phyloP scores from a whole-genome alignment of 306 rosid genomes.

The Oemleria cerasiformis region DNA sequence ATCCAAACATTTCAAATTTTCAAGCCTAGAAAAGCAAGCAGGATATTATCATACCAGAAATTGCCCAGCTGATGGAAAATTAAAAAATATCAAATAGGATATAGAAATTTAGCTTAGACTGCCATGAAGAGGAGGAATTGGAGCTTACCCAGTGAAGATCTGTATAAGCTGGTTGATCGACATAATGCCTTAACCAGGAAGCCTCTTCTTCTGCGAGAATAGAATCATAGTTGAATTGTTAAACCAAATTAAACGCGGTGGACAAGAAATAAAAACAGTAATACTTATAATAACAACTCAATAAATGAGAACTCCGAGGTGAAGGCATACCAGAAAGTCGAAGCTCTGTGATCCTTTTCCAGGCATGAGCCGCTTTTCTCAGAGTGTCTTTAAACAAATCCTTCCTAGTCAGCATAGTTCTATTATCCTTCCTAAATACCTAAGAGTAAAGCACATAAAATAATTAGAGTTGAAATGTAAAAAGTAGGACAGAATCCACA shows the following conservation, averaged over 20 bases:
- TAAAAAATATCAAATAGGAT: neutral
- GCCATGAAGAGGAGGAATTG: conserved; percentile 20
- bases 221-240: conserved; percentile 15
- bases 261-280: neutral
- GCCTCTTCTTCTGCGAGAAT: conserved; percentile 76
- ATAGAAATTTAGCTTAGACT: neutral
- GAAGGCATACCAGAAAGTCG: conserved; percentile 57
- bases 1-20: neutral
- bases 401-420: conserved; percentile 60
- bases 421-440: conserved; percentile 81
- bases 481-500: neutral
- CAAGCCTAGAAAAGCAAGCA: neutral
- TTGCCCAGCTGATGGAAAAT: too few species aligned
- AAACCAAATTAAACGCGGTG: neutral
- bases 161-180: conserved; percentile 79
- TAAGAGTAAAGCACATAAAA: conserved; percentile 15
- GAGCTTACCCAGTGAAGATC: conserved; percentile 96
- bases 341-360: conserved; percentile 82
- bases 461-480: neutral
- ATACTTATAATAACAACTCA: too few species aligned
- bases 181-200: conserved; percentile 52
- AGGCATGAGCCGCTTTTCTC: conserved; percentile 76
- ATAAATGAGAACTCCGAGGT: neutral
- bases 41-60: conserved; percentile 7
- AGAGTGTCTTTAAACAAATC: conserved; percentile 80